These are phyloP conservation scores for Hordeum marinum DNA, from an alignment of 176 grass and related monocot genomes.

Conservation along the genomic window DNA sequence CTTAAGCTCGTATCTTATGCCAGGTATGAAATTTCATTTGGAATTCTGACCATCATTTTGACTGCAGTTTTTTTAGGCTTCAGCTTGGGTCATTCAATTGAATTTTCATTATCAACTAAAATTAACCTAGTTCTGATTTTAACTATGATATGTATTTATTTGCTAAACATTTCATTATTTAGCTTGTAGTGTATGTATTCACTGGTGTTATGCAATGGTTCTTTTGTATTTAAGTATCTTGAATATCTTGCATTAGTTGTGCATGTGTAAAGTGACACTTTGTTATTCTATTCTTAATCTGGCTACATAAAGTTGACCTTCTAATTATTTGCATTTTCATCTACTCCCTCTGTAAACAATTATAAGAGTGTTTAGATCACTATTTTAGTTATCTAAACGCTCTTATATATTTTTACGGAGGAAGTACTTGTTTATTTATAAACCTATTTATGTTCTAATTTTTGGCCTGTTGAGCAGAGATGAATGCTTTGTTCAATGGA, in stretches of 20 bases:
- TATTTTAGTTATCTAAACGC: too few species aligned
- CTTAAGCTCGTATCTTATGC: conserved; percentile 71
- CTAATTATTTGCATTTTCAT: not conserved
- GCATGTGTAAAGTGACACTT: not conserved
- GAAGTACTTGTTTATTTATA: conserved; percentile 21
- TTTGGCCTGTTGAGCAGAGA: conserved; percentile 51
- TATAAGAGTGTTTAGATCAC: too few species aligned
- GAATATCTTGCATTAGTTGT: conserved; percentile 15
- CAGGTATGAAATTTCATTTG: conserved; percentile 52
- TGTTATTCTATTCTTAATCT: not conserved
- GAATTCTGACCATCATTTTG: not conserved
- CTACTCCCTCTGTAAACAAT: too few species aligned
- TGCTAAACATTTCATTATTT: not conserved
- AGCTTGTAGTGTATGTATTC: not conserved
- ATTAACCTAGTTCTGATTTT: not conserved
- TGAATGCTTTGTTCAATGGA: conserved; percentile 86
- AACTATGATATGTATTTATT: not conserved
- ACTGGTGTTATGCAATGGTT: not conserved
- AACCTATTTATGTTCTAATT: not conserved
- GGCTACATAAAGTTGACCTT: not conserved
- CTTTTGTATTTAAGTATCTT: conserved; percentile 5
- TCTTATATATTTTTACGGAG: too few species aligned
- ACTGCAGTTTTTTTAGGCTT: not conserved
- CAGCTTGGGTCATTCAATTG: not conserved
- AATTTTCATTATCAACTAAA: not conserved